These are phyloP conservation scores for Artemisia annua DNA, from an alignment of 129 eudicot genomes.

Conservation along the genomic window DNA sequence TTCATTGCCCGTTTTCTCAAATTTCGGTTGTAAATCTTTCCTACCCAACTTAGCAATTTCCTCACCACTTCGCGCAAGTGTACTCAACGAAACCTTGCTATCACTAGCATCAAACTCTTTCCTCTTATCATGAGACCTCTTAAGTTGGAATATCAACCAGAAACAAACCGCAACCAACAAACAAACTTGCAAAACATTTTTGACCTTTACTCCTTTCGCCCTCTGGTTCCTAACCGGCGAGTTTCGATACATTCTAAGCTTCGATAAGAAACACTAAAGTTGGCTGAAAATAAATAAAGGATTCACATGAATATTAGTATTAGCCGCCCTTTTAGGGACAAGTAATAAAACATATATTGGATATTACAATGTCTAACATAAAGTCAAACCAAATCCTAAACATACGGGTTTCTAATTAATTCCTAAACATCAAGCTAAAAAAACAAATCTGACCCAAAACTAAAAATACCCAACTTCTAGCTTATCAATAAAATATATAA, in stretches of 20 bases:
- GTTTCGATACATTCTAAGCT: conserved; percentile 57
- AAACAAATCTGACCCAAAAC: too few relatives aligned
- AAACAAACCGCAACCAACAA: conserved; percentile 72
- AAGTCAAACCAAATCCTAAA: too few relatives aligned
- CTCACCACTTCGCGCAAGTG: conserved; percentile 18
- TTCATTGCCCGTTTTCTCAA: conserved; percentile 34
- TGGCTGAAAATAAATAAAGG: conserved; percentile 5
- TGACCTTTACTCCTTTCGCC: conserved; percentile 61
- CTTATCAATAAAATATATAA: too few relatives aligned
- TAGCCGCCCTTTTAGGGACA: too few relatives aligned
- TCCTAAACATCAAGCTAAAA: too few relatives aligned
- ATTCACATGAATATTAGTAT: too few relatives aligned
- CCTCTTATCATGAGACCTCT: conserved; percentile 73
- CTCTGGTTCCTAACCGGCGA: conserved; percentile 69
- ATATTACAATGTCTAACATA: too few relatives aligned
- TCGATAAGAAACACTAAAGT: neutral
- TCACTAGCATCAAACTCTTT: conserved; percentile 53
- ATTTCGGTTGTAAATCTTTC: conserved; percentile 58
- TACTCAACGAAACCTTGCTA: conserved; percentile 30
- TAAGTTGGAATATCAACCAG: conserved; percentile 86
- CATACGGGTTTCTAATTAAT: too few relatives aligned
- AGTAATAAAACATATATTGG: too few relatives aligned
- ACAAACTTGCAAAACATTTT: conserved; percentile 65
- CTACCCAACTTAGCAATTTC: conserved; percentile 58
- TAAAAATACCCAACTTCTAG: too few relatives aligned